A percentile compares a stretch with the other conserved stretches of the same genome.
phyloP scores from a whole-genome alignment of 1,139 yeast species.

The Pichia sp. region DNA sequence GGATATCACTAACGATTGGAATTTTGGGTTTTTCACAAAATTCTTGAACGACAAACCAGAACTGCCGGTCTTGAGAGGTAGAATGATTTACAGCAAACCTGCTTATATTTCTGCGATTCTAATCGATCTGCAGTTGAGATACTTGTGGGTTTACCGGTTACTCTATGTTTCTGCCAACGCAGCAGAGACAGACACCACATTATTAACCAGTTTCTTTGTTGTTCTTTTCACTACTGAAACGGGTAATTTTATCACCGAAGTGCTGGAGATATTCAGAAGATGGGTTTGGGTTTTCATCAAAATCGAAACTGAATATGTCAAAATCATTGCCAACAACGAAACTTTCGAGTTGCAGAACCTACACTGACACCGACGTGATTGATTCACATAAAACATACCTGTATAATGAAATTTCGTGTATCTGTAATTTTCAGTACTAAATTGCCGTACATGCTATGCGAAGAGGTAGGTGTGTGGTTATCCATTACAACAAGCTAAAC shows the following conservation, averaged over 20 bases:
- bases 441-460: too few relatives aligned
- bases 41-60: slow-evolving; percentile 16
- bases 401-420: too few relatives aligned
- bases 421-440: too few relatives aligned
- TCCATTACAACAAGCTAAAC: too few relatives aligned
- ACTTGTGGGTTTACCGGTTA: slow-evolving; percentile 61
- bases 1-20: slow-evolving; percentile 92
- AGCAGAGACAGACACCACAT: too few relatives aligned
- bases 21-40: slow-evolving; percentile 44
- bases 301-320: slow-evolving; percentile 66
- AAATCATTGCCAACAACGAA: slow-evolving; percentile 17
- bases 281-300: slow-evolving; percentile 87
- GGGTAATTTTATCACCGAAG: slow-evolving; percentile 58
- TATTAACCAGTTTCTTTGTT: slow-evolving; percentile 8
- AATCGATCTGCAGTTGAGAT: slow-evolving; percentile 58
- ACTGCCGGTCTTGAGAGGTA: slow-evolving; percentile 17
- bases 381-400: too few relatives aligned
- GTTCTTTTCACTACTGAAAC: slow-evolving; percentile 43
- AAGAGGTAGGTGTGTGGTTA: too few relatives aligned
- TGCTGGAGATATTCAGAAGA: slow-evolving; percentile 70
- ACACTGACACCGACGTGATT: neutral
- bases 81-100: slow-evolving; percentile 27
- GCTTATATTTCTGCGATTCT: slow-evolving; percentile 48
- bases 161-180: slow-evolving; percentile 13
- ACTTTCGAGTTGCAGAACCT: slow-evolving; percentile 17